Evolutionary conservation across 306 rosid genomes (phyloP).

Genomic region (Senna tora): DNA sequence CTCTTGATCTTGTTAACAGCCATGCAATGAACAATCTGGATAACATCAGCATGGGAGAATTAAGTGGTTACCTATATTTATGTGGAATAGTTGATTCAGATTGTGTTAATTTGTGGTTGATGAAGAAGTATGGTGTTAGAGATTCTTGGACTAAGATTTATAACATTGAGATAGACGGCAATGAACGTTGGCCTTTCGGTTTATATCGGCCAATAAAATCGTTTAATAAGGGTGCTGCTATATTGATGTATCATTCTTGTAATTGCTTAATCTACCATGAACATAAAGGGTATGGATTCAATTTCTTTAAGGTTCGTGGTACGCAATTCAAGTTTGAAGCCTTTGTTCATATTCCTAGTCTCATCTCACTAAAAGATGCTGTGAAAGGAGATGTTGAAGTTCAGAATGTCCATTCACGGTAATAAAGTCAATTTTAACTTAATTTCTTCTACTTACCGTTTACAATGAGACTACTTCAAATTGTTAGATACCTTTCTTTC

Average conservation of each 20-base stretch:
- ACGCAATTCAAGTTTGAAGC: background rate
- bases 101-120: background rate
- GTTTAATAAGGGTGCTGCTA: background rate
- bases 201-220: background rate
- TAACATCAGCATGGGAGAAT: slow-evolving; percentile 4
- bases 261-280: background rate
- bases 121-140: slow-evolving; percentile 18
- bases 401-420: background rate
- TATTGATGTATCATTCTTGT: background rate
- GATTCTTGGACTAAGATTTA: slow-evolving; percentile 13
- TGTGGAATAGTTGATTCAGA: background rate
- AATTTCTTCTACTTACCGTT: no score
- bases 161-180: background rate
- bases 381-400: background rate
- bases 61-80: background rate
- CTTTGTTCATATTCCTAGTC: slow-evolving; percentile 14
- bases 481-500: no score
- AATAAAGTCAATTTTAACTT: no score
- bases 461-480: no score
- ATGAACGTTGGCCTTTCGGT: no score
- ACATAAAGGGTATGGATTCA: background rate
- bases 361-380: slow-evolving; percentile 4
- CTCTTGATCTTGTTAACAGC: no score
- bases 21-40: no score
- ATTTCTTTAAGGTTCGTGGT: background rate